Evolutionary conservation across 1,284 basidiomycete species (phyloP), one percentile per base, ranked within the genome.

Genomic region (Amylostereum areolatum): DNA sequence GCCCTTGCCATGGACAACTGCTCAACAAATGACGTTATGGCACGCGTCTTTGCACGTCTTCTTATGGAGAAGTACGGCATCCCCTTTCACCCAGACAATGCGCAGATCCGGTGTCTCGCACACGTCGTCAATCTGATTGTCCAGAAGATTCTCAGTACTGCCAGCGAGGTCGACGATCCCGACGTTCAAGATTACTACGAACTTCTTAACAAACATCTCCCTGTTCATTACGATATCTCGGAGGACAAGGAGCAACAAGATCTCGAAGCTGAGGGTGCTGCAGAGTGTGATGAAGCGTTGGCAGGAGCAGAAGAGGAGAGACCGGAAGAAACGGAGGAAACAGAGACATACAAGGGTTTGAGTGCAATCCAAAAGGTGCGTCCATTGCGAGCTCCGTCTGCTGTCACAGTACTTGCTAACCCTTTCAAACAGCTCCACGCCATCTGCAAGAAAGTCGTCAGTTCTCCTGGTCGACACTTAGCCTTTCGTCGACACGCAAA

Each of bases 51-150:
- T 4, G 45, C 30, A 1, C 27, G 24, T 6, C 46, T 56, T 2
- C 54, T 59, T 2, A 12, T 47, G 11, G 44, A 50, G 24, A 11
- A 37, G 8, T 55, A 57, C 28, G 47, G 50, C 0, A 50, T 59
- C 41, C 43, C 45, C 27, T 55, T 59, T 41, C 34, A 46, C 18
- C 49, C 53, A 4, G 52, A 54, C 10, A 57, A 57, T 34, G 45
- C 30, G 8, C 54, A 51, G 24, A 57, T 61, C 7, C 55, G 49
- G 5, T 58, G 58, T 55, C 1, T 58, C 6, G 49, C 56, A 3
- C 68, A 70, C 51, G 61, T 70, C 18, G 57, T 69, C 12, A 70
- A 68, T 48, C 59, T 71, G 36, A 60, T 69, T n/a, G 67, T 68
- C 10, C 67, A 71, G 53, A 57, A 60, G 11, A 54, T 70, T 10